phyloP scores from a whole-genome alignment of 2,329 filamentous ascomycete genomes.

The Zymoseptoria crescenta region DNA sequence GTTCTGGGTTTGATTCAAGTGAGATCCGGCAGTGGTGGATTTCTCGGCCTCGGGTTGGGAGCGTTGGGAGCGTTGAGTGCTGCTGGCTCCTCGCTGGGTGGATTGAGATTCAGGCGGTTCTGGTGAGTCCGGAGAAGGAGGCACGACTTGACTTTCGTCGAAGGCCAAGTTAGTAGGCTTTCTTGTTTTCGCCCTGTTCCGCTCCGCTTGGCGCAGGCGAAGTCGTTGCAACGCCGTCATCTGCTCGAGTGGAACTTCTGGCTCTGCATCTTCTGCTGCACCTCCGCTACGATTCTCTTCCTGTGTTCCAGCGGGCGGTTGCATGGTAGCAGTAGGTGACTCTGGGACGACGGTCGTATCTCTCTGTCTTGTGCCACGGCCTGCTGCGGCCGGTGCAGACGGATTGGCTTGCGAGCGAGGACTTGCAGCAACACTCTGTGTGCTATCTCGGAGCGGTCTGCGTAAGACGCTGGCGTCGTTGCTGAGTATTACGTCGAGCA shows the following conservation, averaged over 20 bases:
- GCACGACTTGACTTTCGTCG: conserved; percentile 26
- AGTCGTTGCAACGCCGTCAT: neutral
- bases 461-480: conserved; percentile 68
- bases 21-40: conserved; percentile 1
- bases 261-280: conserved; percentile 1
- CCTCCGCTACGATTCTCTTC: neutral
- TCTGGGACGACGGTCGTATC: neutral
- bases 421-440: neutral
- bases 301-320: neutral
- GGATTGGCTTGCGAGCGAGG: neutral
- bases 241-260: neutral
- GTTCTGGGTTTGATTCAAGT: neutral
- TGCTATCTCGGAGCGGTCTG: conserved; percentile 51
- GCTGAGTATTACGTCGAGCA: conserved; percentile 80
- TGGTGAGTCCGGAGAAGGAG: conserved; percentile 15
- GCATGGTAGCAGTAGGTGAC: neutral
- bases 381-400: neutral
- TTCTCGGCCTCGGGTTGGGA: conserved; percentile 18
- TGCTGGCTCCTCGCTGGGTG: neutral
- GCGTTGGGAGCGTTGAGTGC: neutral
- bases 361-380: neutral
- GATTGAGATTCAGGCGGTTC: conserved; percentile 4
- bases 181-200: conserved; percentile 28
- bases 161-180: conserved; percentile 53
- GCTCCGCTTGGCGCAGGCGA: neutral